phyloP scores from a whole-genome alignment of 805 yeast species.

The Candida qinlingensis region DNA sequence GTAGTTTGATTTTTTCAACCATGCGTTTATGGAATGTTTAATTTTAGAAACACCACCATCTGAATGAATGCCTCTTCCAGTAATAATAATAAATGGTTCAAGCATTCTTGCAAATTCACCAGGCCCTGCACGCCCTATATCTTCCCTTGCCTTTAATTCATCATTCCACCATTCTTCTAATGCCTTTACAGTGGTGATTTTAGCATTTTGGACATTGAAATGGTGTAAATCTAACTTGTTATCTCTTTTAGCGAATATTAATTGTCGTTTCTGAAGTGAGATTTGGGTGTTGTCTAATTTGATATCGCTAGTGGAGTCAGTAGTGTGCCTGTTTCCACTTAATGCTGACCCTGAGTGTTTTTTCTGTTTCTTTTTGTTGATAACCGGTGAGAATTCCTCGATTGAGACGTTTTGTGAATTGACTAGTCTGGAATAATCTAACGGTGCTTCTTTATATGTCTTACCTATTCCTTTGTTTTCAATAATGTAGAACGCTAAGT shows the following conservation, averaged over 20 bases:
- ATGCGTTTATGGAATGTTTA: constrained; percentile 35
- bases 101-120: constrained; percentile 36
- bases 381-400: neutral
- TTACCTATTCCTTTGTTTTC: constrained; percentile 26
- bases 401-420: too few species aligned
- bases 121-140: constrained; percentile 31
- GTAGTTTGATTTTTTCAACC: constrained; percentile 34
- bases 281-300: constrained; percentile 9
- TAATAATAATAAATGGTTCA: constrained; percentile 42
- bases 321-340: neutral
- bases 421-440: constrained; percentile 3
- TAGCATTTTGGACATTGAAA: constrained; percentile 43
- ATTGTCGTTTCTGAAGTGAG: constrained; percentile 10
- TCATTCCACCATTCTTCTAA: constrained; percentile 58
- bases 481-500: constrained; percentile 29
- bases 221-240: constrained; percentile 53
- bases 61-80: constrained; percentile 73
- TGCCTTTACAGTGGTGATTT: constrained; percentile 29
- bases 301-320: neutral
- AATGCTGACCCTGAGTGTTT: too few species aligned
- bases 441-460: constrained; percentile 22
- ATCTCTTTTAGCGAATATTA: constrained; percentile 14
- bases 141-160: constrained; percentile 42
- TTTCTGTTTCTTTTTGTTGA: neutral
- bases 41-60: constrained; percentile 49